A percentile compares a stretch with the other conserved stretches of the same genome.
Conservation (phyloP, 1,284 basidiomycete species). For the Earliella scabrosa region DNA sequence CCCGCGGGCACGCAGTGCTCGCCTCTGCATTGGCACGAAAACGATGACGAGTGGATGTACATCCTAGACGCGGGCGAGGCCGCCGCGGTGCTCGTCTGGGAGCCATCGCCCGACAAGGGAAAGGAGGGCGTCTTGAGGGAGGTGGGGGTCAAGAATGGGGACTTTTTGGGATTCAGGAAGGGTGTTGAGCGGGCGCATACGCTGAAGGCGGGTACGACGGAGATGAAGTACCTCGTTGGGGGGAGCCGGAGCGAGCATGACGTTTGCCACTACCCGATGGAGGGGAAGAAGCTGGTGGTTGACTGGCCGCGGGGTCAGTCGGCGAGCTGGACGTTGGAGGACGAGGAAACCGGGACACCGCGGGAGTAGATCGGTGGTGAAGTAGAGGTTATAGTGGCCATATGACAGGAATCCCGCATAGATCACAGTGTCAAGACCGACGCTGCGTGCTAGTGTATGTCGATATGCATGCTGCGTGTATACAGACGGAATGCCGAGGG, state of each 20-base stretch:
- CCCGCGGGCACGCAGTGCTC: conserved; percentile 28
- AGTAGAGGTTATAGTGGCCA: no score
- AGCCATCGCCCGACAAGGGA: conserved; percentile 11
- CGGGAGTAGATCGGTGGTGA: no score
- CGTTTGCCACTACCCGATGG: conserved; percentile 27
- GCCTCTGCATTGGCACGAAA: conserved; percentile 32
- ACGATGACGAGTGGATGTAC: conserved; percentile 36
- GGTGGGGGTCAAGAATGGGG: conserved; percentile 26
- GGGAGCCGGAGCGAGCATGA: conserved; percentile 31
- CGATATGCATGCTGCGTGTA: no score
- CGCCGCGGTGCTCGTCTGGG: conserved; percentile 25
- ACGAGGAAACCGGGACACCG: neutral
- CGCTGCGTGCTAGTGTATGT: no score
- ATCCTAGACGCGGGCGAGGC: conserved; percentile 32
- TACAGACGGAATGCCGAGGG: no score
- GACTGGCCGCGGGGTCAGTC: conserved; percentile 1
- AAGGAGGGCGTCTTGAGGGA: conserved; percentile 16
- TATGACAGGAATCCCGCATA: no score
- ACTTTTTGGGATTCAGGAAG: conserved; percentile 34
- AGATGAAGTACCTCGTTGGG: conserved; percentile 32
- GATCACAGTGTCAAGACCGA: no score
- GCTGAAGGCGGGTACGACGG: conserved; percentile 23
- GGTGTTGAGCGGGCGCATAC: conserved; percentile 28
- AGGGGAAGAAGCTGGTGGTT: conserved; percentile 19
- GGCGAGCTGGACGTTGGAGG: conserved; percentile 19